Evolutionary conservation across 208 protist genomes (phyloP), one percentile per base, ranked within the genome.

Genomic region (Leishmania turanica): DNA sequence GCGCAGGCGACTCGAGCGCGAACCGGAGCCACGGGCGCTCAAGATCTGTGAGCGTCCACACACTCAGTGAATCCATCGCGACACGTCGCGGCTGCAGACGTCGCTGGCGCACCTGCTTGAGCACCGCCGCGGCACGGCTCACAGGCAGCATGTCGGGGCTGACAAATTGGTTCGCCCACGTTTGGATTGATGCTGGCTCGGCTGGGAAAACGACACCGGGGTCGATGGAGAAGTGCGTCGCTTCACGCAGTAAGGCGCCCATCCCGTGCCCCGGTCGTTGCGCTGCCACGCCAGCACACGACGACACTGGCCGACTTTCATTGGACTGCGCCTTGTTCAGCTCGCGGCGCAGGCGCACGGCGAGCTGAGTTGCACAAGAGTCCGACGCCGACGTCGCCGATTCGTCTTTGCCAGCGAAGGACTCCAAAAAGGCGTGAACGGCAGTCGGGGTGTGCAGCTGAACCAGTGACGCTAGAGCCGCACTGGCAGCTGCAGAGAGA

Each of bases 341-440:
- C 37, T 78, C 62, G 62, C 76, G 76, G 34, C 85, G 85, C 45
- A 96, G 75, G 13, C 91, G 88, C 15, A 90, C 27, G 0, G 89
- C 90, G 0, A 97, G 72, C 21, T 92, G 87, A 21, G 94, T 97
- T 8, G 92, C 91, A 53, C 77, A 88, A 15, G 91, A 93, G n/a
- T 94, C 88, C 13, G 78, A 76, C 0, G 92, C 88, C 42, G 65
- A 34, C 3, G 86, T 17, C 0, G 91, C 71, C 37, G 72, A 40
- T 58, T 85, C 86, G 77, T 97, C 94, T 73, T 90, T 90, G 19
- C 49, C 62, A 0, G 85, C 75, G 62, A 97, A 93, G 9, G 82
- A 83, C 54, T 91, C 89, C 0, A 96, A 69, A 83, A 96, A 95
- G 1, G 85, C 83, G 45, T 85, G 81, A 11, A 91, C 81, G 7